Conservation (phyloP, 768 basidiomycete genomes). For the Exidia glandulosa region DNA sequence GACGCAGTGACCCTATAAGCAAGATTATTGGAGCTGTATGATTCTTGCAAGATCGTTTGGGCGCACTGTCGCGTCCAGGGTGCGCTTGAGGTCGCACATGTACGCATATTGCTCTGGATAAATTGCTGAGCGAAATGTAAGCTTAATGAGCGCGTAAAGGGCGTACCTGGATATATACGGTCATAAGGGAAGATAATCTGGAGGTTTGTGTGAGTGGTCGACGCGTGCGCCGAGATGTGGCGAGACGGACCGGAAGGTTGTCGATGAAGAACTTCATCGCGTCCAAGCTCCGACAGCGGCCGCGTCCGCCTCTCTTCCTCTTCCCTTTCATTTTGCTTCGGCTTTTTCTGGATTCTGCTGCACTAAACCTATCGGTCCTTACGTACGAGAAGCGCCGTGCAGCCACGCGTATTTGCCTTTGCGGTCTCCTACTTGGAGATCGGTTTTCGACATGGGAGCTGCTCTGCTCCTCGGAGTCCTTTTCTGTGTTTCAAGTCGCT, state of each 20-base stretch:
- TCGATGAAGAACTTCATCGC: slow-evolving; percentile 77
- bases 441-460: too few species aligned
- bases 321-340: too few species aligned
- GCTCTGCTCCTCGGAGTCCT: too few species aligned
- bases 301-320: too few species aligned
- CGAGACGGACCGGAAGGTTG: slow-evolving; percentile 51
- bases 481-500: too few species aligned
- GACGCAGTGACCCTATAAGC: slow-evolving; percentile 85
- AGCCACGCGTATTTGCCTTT: too few species aligned
- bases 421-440: too few species aligned
- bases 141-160: background rate
- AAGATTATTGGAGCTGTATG: background rate
- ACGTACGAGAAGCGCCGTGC: too few species aligned
- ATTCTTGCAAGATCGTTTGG: background rate
- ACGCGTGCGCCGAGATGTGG: slow-evolving; percentile 2
- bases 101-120: slow-evolving; percentile 91
- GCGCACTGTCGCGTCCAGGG: slow-evolving; percentile 83
- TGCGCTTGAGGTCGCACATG: slow-evolving; percentile 97
- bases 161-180: slow-evolving; percentile 86
- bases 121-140: slow-evolving; percentile 4
- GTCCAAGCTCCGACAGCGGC: too few species aligned
- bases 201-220: background rate
- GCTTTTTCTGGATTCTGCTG: too few species aligned
- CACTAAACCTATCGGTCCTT: too few species aligned
- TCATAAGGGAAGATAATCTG: slow-evolving; percentile 89